Base-by-base conservation (phyloP, 768 basidiomycete genomes). In the Phlebiopsis flavidoalba region DNA sequence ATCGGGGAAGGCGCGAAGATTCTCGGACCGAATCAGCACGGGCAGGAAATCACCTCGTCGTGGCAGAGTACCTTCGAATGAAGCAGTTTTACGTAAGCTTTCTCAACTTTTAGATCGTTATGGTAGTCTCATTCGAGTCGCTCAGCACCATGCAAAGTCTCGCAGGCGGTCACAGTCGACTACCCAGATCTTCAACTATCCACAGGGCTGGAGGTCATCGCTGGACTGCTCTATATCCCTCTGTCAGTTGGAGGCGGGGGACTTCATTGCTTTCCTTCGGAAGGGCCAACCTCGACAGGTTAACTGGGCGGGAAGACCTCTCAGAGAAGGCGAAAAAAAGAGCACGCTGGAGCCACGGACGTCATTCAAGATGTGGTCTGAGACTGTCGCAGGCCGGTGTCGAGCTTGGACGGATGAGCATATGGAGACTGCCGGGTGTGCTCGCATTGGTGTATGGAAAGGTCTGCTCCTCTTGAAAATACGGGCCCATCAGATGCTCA, bases 201-300 rank as follows among this genome's bases (percentile, higher is more conserved):
- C 0, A 77, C 76, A 75, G 81, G 82, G 0, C 72, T 89, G 53
- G 83, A 86, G 53, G 73, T 84, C 51, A 82, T 94, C 64, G 85
- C 89, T 0, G 90, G 91, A 3, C 67, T 91, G 54, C 81, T 94
- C 2, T 86, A 83, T 65, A 86, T 93, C 0, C 91, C 91, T 1
- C 75, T 93, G 1, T 90, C 89, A 0, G 78, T 77, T 45, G 82
- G 80, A 10, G 90, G 91, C 0, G 80, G 83, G n/a, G 46, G 91
- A 94, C 68, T 93, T 93, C 66, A 90, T 94, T 60, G 87, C 86
- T 14, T 87, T 94, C 66, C 73, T 92, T 33, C 81, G 91, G n/a
- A 85, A 83, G 63, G 89, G 90, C 4, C 89, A 92, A 71, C 77
- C 77, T 22, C 78, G 80, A n/a, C 77, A 87, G 59, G 84, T 91